These are phyloP conservation scores for Gossypium turneri DNA, from an alignment of 345 rosid genomes.

Conservation along the genomic window DNA sequence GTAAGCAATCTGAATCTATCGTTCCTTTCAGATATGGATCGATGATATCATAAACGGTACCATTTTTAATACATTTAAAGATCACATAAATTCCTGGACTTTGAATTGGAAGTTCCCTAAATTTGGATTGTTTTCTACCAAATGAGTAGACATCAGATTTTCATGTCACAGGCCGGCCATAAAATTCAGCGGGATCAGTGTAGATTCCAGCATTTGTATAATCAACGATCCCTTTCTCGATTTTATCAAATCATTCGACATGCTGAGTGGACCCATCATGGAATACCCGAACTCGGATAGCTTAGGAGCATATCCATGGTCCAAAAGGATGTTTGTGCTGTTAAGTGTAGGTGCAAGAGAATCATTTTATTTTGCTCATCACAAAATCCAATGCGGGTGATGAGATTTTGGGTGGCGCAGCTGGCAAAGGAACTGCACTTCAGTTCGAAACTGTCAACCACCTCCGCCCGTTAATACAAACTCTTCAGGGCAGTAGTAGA, in stretches of 20 bases:
- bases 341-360: not conserved
- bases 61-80: not conserved
- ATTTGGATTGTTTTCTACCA: not conserved
- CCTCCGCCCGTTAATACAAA: too few relatives aligned
- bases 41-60: not conserved
- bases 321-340: not conserved
- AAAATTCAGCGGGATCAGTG: not conserved
- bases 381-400: not conserved
- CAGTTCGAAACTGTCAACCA: too few relatives aligned
- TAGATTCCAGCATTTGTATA: not conserved
- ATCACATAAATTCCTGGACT: not conserved
- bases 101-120: not conserved
- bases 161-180: not conserved
- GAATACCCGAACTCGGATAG: not conserved
- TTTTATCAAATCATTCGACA: not conserved
- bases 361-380: not conserved
- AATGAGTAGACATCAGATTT: constrained; percentile 2
- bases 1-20: not conserved
- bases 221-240: not conserved
- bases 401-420: not conserved
- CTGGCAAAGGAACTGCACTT: not conserved
- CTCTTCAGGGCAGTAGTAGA: too few relatives aligned
- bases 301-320: not conserved
- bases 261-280: not conserved
- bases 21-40: not conserved